These are phyloP conservation scores for Cinnamomum micranthum DNA, from an alignment of 164 flowering plant species.

Conservation along the genomic window DNA sequence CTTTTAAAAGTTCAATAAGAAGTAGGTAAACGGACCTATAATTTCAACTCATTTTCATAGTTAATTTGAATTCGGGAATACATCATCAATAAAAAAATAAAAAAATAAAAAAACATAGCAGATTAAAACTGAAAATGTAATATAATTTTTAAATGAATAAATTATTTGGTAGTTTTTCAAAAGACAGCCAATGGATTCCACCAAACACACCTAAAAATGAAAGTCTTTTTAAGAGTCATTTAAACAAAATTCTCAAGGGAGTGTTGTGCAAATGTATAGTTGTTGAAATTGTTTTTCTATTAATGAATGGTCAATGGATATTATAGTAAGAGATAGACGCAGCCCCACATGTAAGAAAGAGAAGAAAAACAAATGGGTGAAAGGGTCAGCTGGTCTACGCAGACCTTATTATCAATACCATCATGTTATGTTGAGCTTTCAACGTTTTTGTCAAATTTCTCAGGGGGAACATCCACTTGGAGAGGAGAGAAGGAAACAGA, in stretches of 20 bases:
- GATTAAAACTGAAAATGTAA: neutral
- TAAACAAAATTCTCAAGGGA: neutral
- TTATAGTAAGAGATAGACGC: neutral
- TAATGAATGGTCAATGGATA: neutral
- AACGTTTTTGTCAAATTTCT: constrained; percentile 1
- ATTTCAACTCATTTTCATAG: too few relatives aligned
- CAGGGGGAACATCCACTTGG: neutral
- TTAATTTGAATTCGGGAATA: too few relatives aligned
- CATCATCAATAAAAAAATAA: too few relatives aligned
- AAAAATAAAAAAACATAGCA: too few relatives aligned
- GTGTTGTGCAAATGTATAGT: neutral
- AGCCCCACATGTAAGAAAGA: neutral
- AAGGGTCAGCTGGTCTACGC: constrained; percentile 9
- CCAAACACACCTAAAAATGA: constrained; percentile 3
- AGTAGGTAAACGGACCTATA: too few relatives aligned
- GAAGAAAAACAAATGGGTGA: neutral
- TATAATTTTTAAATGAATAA: neutral
- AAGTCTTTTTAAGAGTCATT: neutral
- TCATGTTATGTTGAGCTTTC: constrained; percentile 3
- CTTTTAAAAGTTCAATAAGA: too few relatives aligned
- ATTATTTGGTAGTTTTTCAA: neutral
- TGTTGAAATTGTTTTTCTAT: neutral
- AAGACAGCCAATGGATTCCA: constrained; percentile 2
- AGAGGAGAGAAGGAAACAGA: neutral
- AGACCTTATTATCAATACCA: neutral